Base-by-base conservation (phyloP, 352 stramenopile genomes). In the Phytophthora constricta region DNA sequence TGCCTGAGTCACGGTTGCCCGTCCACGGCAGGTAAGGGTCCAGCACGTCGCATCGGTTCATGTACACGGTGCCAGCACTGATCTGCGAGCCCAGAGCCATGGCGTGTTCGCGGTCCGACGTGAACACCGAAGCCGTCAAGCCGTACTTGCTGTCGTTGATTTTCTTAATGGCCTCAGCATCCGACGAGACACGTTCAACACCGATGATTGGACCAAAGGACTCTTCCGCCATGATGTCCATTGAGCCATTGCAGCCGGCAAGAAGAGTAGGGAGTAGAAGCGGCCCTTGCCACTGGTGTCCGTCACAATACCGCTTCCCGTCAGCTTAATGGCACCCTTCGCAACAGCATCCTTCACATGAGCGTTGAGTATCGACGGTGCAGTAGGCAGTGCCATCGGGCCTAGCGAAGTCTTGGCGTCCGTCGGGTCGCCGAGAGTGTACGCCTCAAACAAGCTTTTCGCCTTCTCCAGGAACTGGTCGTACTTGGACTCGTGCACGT, bases 61-160 rank as follows among this genome's bases (percentile, higher is more conserved):
- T 91, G 70, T 85, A 96, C 41, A 95, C 78, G 5, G 86, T 95
- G 46, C 88, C 88, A 47, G 77, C 82, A 46, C 84, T 90, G 20
- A 95, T 79, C 56, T 87, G 68, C 23, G 68, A 70, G 16, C 80
- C 85, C 26, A 94, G 42, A 31, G 62, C 50, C 65, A 88, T 70
- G 7, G 85, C 88, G 19, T 77, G 80, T 10, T 87, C 79, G 43
- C 81, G 76, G 61, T 88, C 70, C 16, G 62, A 75, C 7, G 87
- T 86, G 57, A 94, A 96, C 48, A 96, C 76, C 4, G 84, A 83
- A 3, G 82, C 77, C 23, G 89, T 95, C 58, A 96, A 70, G 10
- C 89, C 89, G 66, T 86, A 96, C 60, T 87, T 77, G 58, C 82
- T 91, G 45, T 90, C 80, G 73, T 95, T 95, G 41, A 95, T 91